Conservation (phyloP, 257 asterid genomes). For the Salvia hispanica region DNA sequence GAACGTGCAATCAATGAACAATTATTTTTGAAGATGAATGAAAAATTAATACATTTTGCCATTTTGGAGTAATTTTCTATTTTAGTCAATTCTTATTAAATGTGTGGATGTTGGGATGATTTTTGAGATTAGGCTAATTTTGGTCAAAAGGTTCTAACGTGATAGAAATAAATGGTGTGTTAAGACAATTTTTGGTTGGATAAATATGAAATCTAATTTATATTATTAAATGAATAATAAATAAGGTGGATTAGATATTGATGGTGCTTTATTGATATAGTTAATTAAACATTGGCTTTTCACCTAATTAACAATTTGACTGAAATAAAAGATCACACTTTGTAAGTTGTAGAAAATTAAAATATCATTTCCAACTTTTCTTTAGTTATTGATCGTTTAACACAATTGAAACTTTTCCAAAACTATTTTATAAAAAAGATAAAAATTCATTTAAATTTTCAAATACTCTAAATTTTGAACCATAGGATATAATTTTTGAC, state of each 20-base stretch:
- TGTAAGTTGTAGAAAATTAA: no score
- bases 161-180: background rate
- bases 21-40: no score
- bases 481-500: no score
- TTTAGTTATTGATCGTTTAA: no score
- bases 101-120: background rate
- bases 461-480: no score
- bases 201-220: background rate
- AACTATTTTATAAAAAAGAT: no score
- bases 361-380: no score
- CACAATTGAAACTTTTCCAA: no score
- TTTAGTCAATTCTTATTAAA: background rate
- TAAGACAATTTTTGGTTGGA: background rate
- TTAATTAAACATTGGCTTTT: background rate
- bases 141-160: background rate
- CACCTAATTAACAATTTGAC: background rate
- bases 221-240: background rate
- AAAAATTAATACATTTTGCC: no score
- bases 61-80: background rate
- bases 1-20: constrained; percentile 6
- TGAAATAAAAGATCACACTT: no score
- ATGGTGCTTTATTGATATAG: background rate
- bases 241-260: constrained; percentile 7
- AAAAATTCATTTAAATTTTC: no score
- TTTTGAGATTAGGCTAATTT: background rate